Base-by-base conservation (phyloP, 768 basidiomycete genomes). In the Trametes sanguinea region DNA sequence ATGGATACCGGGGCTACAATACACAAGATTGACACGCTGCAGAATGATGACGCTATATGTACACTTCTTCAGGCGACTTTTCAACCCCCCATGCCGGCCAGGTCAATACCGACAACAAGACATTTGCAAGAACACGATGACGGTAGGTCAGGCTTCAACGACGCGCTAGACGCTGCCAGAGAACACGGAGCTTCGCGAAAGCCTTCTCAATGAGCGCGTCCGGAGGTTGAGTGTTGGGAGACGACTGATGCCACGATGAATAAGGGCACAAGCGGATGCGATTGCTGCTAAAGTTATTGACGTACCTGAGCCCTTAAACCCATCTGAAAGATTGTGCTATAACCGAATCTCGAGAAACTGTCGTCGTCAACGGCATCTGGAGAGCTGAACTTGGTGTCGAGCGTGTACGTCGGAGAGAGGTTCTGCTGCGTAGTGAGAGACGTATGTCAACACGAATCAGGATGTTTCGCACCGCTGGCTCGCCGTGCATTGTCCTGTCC, bases 321-420 rank as follows among this genome's bases (percentile, higher is more conserved):
- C 32, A 55, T 42, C 46, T 55, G n/a, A 22, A 65, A 65, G 17
- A 59, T 22, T 29, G n/a, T 40, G 57, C 60, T 65, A 33, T 65
- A 65, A 2, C 64, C 64, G 10, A 59, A 27, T 6, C 37, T 35
- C 40, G 54, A 45, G 37, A 58, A 47, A 29, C 6, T 32, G 14
- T 10, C 10, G n/a, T 48, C 58, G 14, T 51, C 52, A 9, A 52
- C 53, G 6, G 16, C 4, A 2, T 54, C 62, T 0, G 63, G 47
- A 35, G 56, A 60, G 14, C 32, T 40, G 58, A 60, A 55, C 29
- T n/a, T 29, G 4, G 47, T 14, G 30, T 46, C 44, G 42, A 27
- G 5, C 2, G 47, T 35, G 47, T 60, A 45, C 2, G 54, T 51
- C 3, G 63, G 57, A 1, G 62, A 58, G 27, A 35, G 5, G 33